Percentiles rank a stretch among this genome's conserved stretches.
Conservation (phyloP, 805 yeast genomes). For the Starmera amethionina region DNA sequence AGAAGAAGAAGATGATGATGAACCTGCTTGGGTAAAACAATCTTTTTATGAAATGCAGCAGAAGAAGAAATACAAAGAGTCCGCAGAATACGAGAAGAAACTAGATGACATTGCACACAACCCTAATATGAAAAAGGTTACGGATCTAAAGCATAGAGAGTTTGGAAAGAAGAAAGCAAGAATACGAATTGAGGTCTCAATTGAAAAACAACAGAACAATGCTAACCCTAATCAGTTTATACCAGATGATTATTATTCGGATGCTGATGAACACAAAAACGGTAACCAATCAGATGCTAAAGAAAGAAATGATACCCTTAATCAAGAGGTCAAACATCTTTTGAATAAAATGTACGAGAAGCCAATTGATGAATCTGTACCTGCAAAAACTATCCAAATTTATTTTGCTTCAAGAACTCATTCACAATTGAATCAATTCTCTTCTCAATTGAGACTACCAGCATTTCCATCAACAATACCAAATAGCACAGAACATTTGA, state of each 20-base stretch:
- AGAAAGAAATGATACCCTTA: constrained; percentile 24
- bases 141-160: constrained; percentile 5
- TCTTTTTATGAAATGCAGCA: constrained; percentile 22
- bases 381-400: constrained; percentile 35
- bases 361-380: constrained; percentile 11
- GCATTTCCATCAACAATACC: constrained; percentile 52
- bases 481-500: constrained; percentile 39
- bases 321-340: constrained; percentile 38
- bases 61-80: constrained; percentile 14
- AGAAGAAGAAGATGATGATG: constrained; percentile 39
- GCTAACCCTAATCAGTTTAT: constrained; percentile 26
- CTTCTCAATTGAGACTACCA: constrained; percentile 58
- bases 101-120: constrained; percentile 20
- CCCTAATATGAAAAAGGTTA: constrained; percentile 3
- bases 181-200: constrained; percentile 17
- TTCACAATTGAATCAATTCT: constrained; percentile 76
- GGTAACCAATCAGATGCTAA: constrained; percentile 5
- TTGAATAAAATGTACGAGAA: constrained; percentile 30
- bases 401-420: constrained; percentile 82
- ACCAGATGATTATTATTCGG: constrained; percentile 30
- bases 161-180: constrained; percentile 5
- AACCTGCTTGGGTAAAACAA: constrained; percentile 61
- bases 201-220: constrained; percentile 9
- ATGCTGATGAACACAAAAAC: constrained; percentile 11
- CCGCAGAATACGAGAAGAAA: constrained; percentile 25